These are phyloP conservation scores for Coemansia nantahalensis DNA, from an alignment of 192 early-diverging fungal species.

Conservation along the genomic window DNA sequence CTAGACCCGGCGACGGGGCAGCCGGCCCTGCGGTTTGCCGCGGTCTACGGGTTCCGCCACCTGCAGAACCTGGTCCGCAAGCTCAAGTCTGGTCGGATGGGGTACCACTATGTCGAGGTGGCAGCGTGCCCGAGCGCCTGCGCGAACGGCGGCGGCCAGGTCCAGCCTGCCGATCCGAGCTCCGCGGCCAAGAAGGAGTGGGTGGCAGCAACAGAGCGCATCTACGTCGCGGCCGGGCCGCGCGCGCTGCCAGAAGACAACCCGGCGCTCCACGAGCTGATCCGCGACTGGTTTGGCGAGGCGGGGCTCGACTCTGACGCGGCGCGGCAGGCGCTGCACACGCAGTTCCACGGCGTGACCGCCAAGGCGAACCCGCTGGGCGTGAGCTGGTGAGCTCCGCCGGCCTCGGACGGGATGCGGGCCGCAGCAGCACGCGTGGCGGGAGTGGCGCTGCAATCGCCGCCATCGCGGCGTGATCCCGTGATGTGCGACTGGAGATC, in stretches of 20 bases:
- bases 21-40: conserved; percentile 74
- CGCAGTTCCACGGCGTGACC: conserved; percentile 82
- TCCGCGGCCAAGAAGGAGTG: conserved; percentile 68
- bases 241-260: conserved; percentile 68
- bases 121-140: conserved; percentile 98
- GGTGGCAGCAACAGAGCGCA: conserved; percentile 65
- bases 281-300: conserved; percentile 79
- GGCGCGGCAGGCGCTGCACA: conserved; percentile 66
- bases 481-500: too few relatives aligned
- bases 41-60: conserved; percentile 94
- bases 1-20: conserved; percentile 49
- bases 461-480: too few relatives aligned
- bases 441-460: too few relatives aligned
- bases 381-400: conserved; percentile 71
- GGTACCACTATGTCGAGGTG: conserved; percentile 92
- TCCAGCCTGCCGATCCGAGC: conserved; percentile 58
- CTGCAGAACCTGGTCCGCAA: conserved; percentile 99
- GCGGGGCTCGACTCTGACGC: conserved; percentile 60
- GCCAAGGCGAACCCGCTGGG: conserved; percentile 71
- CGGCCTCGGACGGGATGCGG: too few relatives aligned
- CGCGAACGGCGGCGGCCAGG: conserved; percentile 96
- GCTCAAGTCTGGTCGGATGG: conserved; percentile 70
- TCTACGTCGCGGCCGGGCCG: conserved; percentile 57
- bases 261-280: conserved; percentile 56
- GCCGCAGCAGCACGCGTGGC: too few relatives aligned